Base-by-base conservation (phyloP, 1,284 basidiomycete genomes). In the Leccinum fallax region DNA sequence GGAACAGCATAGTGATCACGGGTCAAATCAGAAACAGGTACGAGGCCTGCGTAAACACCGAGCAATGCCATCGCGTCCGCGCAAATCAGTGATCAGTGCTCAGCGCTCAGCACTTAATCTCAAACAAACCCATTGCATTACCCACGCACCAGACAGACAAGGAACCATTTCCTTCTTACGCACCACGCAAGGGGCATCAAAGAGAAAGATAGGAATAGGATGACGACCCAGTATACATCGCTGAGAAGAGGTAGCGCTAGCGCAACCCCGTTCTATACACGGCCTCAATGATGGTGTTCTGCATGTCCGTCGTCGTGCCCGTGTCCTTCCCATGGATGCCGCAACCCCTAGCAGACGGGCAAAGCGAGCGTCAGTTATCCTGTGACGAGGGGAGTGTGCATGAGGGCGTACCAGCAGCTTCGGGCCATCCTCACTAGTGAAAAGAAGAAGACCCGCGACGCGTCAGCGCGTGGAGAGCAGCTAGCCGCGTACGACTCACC, bases 401-500 rank as follows among this genome's bases (percentile, higher is more conserved):
- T 10, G 30, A 53, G 28, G 5, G n/a, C 79, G 65, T 73, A 91
- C 89, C 75, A 92, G 64, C 49, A 92, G 75, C 67, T 92, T 92
- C n/a, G 83, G 80, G 54, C 89, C 89, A 65, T 92, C 89, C 78
- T 92, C 81, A 64, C 89, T 92, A 71, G 19, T 0, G 19, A 21
- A 48, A 8, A 13, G 46, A 26, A 67, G 51, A 30, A 34, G 32
- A 32, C 5, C 56, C 43, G 38, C 36, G 64, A 48, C 57, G 40
- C 43, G 46, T 58, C 53, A 58, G 28, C 21, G 46, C 57, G 8
- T 7, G 53, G 40, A 65, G 56, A 54, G 56, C 52, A 57, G 52
- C 30, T 52, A n/a, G 46, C 11, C 43, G 6, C 11, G 24, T 16
- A 38, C 2, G 13, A 83, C 91, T 76, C 71, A 95, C 94, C 94